phyloP scores from a whole-genome alignment of 1,139 yeast genomes.

The Meyerozyma sp. region DNA sequence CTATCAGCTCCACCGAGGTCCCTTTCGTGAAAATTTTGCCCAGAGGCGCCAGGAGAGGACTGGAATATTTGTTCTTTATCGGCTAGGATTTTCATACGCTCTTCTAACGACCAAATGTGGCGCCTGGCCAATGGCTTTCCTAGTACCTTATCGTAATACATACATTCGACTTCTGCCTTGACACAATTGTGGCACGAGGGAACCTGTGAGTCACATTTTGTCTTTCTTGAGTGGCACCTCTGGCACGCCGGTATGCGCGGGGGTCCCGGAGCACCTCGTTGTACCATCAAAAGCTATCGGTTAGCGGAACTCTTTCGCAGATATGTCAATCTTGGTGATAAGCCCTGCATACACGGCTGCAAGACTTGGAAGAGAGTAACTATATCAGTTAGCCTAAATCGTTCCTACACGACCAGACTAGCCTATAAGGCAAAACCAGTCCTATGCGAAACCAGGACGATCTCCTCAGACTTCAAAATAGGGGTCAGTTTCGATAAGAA shows the following conservation, averaged over 20 bases:
- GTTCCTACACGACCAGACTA: too few species aligned
- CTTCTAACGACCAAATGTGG: background rate
- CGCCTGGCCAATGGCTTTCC: slow-evolving; percentile 40
- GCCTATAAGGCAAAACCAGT: too few species aligned
- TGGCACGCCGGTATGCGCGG: slow-evolving; percentile 66
- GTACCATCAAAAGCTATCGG: background rate
- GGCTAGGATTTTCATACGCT: background rate
- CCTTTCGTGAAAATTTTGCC: background rate
- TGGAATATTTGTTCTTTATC: background rate
- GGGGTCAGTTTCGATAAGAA: too few species aligned
- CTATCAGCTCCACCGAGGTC: too few species aligned
- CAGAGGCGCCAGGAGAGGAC: background rate
- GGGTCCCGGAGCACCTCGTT: background rate
- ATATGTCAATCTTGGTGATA: too few species aligned
- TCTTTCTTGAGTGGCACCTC: slow-evolving; percentile 72
- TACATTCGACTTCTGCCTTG: slow-evolving; percentile 69
- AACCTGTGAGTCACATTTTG: slow-evolving; percentile 77
- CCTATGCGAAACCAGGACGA: too few species aligned
- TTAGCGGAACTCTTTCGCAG: too few species aligned
- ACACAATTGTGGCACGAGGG: slow-evolving; percentile 77
- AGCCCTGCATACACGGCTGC: too few species aligned
- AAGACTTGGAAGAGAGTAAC: too few species aligned
- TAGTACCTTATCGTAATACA: slow-evolving; percentile 81
- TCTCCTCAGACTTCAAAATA: too few species aligned
- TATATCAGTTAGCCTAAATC: too few species aligned